These are phyloP conservation scores for Piloderma croceum DNA, from an alignment of 768 basidiomycete species.

Conservation along the genomic window DNA sequence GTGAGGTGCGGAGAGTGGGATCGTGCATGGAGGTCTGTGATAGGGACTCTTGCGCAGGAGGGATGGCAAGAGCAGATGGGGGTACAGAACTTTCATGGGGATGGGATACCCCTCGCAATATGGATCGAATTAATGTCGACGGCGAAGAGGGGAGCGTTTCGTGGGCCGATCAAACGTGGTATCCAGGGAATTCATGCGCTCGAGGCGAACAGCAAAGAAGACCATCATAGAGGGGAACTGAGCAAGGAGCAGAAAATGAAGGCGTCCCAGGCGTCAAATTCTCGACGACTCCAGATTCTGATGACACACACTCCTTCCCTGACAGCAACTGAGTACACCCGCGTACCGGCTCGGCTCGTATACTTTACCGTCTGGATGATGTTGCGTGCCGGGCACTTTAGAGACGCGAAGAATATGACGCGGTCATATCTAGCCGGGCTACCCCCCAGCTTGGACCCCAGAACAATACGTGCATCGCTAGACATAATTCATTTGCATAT, in stretches of 20 bases:
- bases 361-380: conserved; percentile 42
- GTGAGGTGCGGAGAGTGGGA: conserved; percentile 53
- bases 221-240: conserved; percentile 1
- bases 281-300: conserved; percentile 19
- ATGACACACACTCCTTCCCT: conserved; percentile 38
- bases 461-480: conserved; percentile 34
- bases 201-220: neutral
- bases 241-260: conserved; percentile 8
- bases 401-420: conserved; percentile 40
- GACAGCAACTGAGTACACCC: conserved; percentile 25
- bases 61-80: conserved; percentile 9
- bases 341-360: conserved; percentile 38
- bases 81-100: conserved; percentile 3
- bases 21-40: conserved; percentile 46
- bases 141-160: conserved; percentile 31
- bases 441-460: conserved; percentile 35
- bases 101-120: conserved; percentile 37
- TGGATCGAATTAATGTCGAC: conserved; percentile 61
- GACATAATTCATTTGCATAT: conserved; percentile 54
- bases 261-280: neutral
- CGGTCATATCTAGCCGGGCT: conserved; percentile 45
- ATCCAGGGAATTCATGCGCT: no score
- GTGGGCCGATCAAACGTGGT: conserved; percentile 16
- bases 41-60: conserved; percentile 18
- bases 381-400: conserved; percentile 34